Base-by-base conservation (phyloP, 192 early-diverging fungal genomes). In the Rhizophagus prolifer region DNA sequence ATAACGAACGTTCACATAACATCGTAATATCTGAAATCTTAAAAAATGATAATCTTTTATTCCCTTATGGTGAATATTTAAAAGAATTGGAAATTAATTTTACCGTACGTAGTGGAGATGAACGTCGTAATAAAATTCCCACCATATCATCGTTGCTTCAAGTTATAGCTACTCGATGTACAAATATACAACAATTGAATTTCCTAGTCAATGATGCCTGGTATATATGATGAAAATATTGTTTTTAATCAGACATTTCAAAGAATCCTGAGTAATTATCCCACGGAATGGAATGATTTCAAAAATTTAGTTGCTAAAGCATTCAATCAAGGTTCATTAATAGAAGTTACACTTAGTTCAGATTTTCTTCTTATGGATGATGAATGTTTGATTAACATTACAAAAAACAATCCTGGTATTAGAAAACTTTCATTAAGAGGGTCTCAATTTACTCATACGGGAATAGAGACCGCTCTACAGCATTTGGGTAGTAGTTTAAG, bases 21-120 rank as follows among this genome's bases (percentile, higher is more conserved):
- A 25, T 25, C 9, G 5, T 26, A 13, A 30, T 65, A 12, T 13
- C 8, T 26, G 13, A 19, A 25, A 34, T 65, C 25, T 34, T 65
- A 19, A 26, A 65, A 34, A 65, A 65, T 9, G 63, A 65, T 19
- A n/a, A 65, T 26, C 63, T 34, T 21, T 16, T 34, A 30, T 65
- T 65, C 10, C 31, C 63, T 34, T 65, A 65, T 21, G 63, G 63
- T 7, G 21, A 26, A 14, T 65, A 65, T 65, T 65, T 65, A 65
- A 65, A 65, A 34, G 31, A 26, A 65, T 65, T 65, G 26, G 63
- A 30, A 21, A 34, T 65, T 26, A 65, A 26, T 14, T 65, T 65
- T 25, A 65, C 63, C 4, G 63, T 34, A 26, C 3, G 25, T 65
- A 30, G 10, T 26, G 63, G 63, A 13, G 63, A 65, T 9, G 26